Conservation (phyloP, 225 moss, liverwort and hornwort genomes). For the Ulota crispa region DNA sequence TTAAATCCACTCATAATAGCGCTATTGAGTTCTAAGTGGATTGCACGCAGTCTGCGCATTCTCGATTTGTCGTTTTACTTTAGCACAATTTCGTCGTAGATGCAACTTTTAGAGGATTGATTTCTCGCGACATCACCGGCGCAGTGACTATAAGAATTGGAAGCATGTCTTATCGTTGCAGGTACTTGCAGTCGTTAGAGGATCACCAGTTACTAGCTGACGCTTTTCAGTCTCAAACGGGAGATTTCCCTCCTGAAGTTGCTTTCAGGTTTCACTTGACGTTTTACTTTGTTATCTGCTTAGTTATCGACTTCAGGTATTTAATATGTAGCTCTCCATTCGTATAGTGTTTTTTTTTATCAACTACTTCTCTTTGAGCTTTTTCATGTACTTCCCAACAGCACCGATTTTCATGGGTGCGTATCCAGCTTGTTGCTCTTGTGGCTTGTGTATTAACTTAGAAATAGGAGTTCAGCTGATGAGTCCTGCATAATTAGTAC, state of each 20-base stretch:
- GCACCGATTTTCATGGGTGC: not conserved
- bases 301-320: not conserved
- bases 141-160: not conserved
- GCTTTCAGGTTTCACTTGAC: conserved; percentile 36
- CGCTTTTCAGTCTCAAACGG: conserved; percentile 27
- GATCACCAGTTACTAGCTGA: conserved; percentile 38
- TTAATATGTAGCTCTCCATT: not conserved
- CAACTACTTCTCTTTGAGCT: too few species aligned
- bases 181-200: conserved; percentile 39
- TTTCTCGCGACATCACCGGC: not conserved
- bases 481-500: not conserved
- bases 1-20: not conserved
- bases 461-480: not conserved
- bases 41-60: not conserved
- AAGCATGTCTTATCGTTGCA: conserved; percentile 10
- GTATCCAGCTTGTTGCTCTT: not conserved
- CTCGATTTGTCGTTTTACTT: not conserved
- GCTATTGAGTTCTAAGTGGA: not conserved
- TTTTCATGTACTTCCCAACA: too few species aligned
- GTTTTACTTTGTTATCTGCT: not conserved
- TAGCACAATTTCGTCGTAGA: not conserved
- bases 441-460: not conserved
- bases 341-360: not conserved
- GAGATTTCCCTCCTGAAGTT: conserved; percentile 38
- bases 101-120: not conserved